phyloP scores from a whole-genome alignment of 2,329 filamentous ascomycete genomes.

The Cercospora sp. region DNA sequence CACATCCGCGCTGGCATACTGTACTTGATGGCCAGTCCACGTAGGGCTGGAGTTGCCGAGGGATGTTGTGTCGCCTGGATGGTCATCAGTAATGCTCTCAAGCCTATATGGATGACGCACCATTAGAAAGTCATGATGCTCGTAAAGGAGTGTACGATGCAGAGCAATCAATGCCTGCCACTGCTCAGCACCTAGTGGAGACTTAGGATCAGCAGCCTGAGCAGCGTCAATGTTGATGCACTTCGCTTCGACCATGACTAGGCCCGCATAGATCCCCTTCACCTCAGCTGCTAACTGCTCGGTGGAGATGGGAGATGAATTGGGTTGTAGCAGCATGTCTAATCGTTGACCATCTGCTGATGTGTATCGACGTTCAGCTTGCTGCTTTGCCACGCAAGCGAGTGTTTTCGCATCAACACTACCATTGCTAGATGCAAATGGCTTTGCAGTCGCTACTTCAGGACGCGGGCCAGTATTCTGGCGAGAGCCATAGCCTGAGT shows the following conservation, averaged over 20 bases:
- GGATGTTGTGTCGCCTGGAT: conserved; percentile 74
- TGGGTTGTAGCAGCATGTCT: conserved; percentile 30
- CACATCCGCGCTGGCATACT: conserved; percentile 93
- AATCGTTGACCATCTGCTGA: conserved; percentile 16
- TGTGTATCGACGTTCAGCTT: conserved; percentile 7
- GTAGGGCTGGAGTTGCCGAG: conserved; percentile 67
- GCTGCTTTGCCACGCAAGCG: background rate
- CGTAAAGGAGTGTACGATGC: conserved; percentile 63
- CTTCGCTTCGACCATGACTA: conserved; percentile 84
- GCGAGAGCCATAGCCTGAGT: conserved; percentile 3
- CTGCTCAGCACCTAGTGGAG: conserved; percentile 61
- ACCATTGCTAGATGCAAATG: background rate
- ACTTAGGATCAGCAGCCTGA: conserved; percentile 56
- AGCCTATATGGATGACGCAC: conserved; percentile 1
- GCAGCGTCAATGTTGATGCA: conserved; percentile 79
- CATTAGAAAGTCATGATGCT: conserved; percentile 63
- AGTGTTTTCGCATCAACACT: background rate
- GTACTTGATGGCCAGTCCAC: conserved; percentile 73
- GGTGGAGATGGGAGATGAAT: conserved; percentile 59
- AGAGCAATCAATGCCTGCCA: conserved; percentile 83
- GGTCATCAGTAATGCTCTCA: background rate
- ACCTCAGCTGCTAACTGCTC: conserved; percentile 80
- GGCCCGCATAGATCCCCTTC: conserved; percentile 76
- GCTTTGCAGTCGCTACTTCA: background rate
- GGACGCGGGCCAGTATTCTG: background rate